Conservation (phyloP, 2,329 filamentous ascomycete species). For the Blastomyces silverae region DNA sequence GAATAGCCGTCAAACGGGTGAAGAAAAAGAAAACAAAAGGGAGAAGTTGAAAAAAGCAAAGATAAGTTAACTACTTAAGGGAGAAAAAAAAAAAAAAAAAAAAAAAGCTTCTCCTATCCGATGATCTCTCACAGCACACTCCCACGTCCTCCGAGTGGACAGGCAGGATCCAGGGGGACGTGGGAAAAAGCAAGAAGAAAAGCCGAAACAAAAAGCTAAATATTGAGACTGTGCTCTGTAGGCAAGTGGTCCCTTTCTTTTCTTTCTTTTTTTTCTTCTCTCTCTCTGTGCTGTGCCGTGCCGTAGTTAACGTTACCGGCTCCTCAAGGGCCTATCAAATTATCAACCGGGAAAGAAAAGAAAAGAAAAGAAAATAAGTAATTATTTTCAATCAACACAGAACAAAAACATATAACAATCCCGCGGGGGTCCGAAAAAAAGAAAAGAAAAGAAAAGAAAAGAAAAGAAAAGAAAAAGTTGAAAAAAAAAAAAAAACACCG, state of each 20-base stretch:
- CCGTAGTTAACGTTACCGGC: background rate
- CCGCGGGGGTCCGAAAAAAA: no score
- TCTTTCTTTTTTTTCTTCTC: background rate
- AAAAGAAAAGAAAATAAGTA: background rate
- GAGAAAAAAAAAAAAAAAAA: background rate
- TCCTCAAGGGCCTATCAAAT: background rate
- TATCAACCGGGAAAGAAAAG: background rate
- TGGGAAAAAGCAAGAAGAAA: background rate
- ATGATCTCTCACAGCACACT: background rate
- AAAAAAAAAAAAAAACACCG: background rate
- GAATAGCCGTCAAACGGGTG: background rate
- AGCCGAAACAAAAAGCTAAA: conserved; percentile 2
- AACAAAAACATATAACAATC: no score
- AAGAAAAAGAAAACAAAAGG: background rate
- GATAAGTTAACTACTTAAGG: background rate
- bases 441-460: background rate
- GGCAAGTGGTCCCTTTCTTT: background rate
- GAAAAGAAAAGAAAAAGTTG: background rate
- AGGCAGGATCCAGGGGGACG: background rate
- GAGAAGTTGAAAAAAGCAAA: background rate
- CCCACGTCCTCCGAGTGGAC: background rate
- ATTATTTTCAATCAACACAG: no score
- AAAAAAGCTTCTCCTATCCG: background rate
- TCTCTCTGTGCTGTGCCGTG: background rate
- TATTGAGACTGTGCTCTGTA: background rate